Evolutionary conservation across 148 eudicot genomes (phyloP).

Genomic region (Rhododendron williamsianum): DNA sequence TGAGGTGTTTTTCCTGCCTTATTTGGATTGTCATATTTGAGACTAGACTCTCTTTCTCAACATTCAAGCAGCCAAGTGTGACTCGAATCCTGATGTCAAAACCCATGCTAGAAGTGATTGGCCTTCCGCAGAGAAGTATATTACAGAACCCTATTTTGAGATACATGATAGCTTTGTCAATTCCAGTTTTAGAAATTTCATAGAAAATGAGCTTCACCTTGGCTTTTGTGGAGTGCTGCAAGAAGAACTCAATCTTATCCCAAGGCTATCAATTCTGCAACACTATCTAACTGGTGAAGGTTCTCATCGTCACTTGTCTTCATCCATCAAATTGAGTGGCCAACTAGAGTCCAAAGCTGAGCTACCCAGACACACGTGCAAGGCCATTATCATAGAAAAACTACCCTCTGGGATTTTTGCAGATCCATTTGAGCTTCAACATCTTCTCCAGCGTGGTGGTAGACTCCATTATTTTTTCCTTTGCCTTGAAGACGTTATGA

Average conservation of each 20-base stretch:
- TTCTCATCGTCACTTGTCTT: conserved; percentile 65
- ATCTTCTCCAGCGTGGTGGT: conserved; percentile 67
- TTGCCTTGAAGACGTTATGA: conserved; percentile 10
- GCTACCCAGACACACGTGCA: conserved; percentile 36
- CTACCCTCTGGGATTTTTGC: conserved; percentile 84
- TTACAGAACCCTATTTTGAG: conserved; percentile 42
- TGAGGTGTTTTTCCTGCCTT: background rate
- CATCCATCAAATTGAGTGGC: conserved; percentile 40
- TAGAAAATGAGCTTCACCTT: conserved; percentile 29
- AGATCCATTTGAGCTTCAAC: conserved; percentile 91
- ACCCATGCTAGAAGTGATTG: background rate
- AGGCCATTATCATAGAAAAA: conserved; percentile 60
- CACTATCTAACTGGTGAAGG: conserved; percentile 77
- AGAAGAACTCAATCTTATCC: conserved; percentile 16
- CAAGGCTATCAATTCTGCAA: conserved; percentile 24
- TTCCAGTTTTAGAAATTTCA: conserved; percentile 33
- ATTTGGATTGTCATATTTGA: background rate
- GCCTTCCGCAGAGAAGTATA: conserved; percentile 33
- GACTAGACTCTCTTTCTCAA: background rate
- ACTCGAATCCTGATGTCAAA: conserved; percentile 2
- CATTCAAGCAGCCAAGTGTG: conserved; percentile 6
- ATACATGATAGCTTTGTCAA: conserved; percentile 37
- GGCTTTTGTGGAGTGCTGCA: conserved; percentile 16
- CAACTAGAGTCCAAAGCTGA: conserved; percentile 25
- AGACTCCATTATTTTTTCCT: conserved; percentile 16